Evolutionary conservation across 75 land plant genomes (phyloP), one percentile per base, ranked within the genome.

Genomic region (Larix kaempferi): DNA sequence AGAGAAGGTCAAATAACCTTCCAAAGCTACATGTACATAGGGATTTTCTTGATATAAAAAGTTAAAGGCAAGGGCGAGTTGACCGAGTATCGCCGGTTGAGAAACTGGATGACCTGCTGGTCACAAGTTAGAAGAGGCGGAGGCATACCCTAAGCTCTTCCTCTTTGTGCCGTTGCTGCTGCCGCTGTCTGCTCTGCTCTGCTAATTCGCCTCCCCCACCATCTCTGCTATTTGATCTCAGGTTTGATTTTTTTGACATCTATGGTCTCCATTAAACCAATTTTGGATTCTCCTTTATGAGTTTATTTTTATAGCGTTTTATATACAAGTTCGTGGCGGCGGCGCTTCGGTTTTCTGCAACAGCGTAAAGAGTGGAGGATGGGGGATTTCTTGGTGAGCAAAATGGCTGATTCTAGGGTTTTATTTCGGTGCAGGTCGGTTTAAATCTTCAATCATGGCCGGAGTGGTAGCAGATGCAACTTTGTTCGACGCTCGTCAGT

Each of bases 401-500:
- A 3, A 8, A 39, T 7, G 13, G 12, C 13, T 62, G 26, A n/a
- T 25, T 26, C 35, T 35, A 1, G 14, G 27, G 15, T 27, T 26
- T 62, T 62, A 1, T 62, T 25, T 62, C 0, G 23, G 11, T 10
- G 23, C n/a, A 13, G 41, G n/a, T 37, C 1, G 39, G 0, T n/a
- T 21, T 44, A 69, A 44, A 44, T 35, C 33, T 23, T 21, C 67
- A 84, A 83, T 81, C 71, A 87, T 87, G 89, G 83, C 89, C 11
- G 86, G 83, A 73, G 3, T 76, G 66, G 81, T 77, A 64, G 78
- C 80, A 3, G 89, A 87, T 56, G 86, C 86, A 62, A 72, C 89
- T 15, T 83, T 84, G 27, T 87, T 84, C 76, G 90, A 88, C 83
- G 90, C 81, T 49, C 83, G 82, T 55, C 85, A 83, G 66, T 88